Conservation (phyloP, 1,284 basidiomycete genomes). For the Xerocomus amazonicus region DNA sequence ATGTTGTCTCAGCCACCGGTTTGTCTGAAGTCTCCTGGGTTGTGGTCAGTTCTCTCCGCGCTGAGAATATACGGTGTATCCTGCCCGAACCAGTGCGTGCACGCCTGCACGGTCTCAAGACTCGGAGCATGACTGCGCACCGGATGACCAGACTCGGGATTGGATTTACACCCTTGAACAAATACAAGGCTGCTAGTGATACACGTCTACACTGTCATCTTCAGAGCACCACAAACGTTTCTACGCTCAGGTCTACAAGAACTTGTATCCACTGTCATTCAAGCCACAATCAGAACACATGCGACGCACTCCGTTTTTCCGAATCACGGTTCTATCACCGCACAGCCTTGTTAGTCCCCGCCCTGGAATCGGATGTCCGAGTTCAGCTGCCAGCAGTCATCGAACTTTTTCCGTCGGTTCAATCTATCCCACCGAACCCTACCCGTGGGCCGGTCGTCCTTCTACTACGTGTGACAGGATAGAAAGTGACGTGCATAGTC, state of each 20-base stretch:
- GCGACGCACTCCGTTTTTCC: too few species aligned
- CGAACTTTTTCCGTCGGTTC: constrained; percentile 13
- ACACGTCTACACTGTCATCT: background rate
- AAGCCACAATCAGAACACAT: too few species aligned
- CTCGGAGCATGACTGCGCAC: background rate
- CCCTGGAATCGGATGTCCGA: constrained; percentile 2
- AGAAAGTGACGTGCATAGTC: constrained; percentile 8
- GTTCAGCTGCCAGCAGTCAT: background rate
- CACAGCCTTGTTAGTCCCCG: background rate
- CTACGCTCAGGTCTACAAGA: too few species aligned
- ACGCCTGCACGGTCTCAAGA: background rate
- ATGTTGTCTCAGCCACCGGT: background rate
- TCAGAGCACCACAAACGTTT: too few species aligned
- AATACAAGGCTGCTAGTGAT: background rate
- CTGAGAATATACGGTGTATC: background rate
- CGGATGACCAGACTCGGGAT: background rate
- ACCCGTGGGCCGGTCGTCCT: background rate
- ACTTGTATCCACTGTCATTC: too few species aligned
- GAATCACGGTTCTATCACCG: background rate
- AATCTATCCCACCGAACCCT: constrained; percentile 1
- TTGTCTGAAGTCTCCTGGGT: too few species aligned
- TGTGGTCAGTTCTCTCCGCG: too few species aligned
- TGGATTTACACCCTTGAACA: background rate
- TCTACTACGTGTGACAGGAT: background rate
- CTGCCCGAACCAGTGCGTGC: background rate